Percentiles rank a stretch among this genome's conserved stretches.
Evolutionary conservation across 2,329 filamentous ascomycete genomes (phyloP).

Genomic region (Phaeophleospora eucalypticola): DNA sequence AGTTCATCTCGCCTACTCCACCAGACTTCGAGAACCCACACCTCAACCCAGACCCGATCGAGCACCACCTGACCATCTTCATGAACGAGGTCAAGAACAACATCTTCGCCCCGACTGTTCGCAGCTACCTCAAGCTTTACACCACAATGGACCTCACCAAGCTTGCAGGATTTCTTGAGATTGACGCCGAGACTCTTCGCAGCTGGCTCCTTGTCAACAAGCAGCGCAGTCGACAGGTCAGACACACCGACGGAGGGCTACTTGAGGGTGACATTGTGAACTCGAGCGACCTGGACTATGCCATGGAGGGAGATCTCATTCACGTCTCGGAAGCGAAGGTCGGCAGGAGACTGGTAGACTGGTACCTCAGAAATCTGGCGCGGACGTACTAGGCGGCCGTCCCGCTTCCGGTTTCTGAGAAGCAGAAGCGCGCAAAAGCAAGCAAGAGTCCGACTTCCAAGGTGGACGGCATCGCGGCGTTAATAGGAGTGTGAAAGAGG

Average conservation of each 20-base stretch:
- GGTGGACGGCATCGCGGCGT: background rate
- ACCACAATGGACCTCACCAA: constrained; percentile 99
- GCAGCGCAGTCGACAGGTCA: constrained; percentile 93
- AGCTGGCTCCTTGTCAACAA: constrained; percentile 96
- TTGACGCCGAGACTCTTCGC: constrained; percentile 91
- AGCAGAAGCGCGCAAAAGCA: background rate
- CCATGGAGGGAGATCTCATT: constrained; percentile 92
- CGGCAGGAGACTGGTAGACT: constrained; percentile 93
- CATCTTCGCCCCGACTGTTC: constrained; percentile 95
- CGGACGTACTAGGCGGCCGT: constrained; percentile 70
- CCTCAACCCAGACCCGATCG: constrained; percentile 91
- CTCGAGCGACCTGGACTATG: constrained; percentile 94
- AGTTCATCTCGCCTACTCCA: constrained; percentile 96
- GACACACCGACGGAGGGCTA: constrained; percentile 86
- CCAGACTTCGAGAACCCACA: constrained; percentile 97
- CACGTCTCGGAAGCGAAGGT: constrained; percentile 99
- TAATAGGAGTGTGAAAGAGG: background rate
- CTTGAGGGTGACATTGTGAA: constrained; percentile 90
- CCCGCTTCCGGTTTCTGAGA: background rate
- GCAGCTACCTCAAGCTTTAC: constrained; percentile 98
- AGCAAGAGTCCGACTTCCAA: background rate
- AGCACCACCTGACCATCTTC: constrained; percentile 96
- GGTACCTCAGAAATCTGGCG: constrained; percentile 96
- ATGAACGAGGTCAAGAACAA: constrained; percentile 99
- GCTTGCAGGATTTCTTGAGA: constrained; percentile 93